Evolutionary conservation across 2,329 filamentous ascomycete species (phyloP).

Genomic region (Alternaria gansuensis): DNA sequence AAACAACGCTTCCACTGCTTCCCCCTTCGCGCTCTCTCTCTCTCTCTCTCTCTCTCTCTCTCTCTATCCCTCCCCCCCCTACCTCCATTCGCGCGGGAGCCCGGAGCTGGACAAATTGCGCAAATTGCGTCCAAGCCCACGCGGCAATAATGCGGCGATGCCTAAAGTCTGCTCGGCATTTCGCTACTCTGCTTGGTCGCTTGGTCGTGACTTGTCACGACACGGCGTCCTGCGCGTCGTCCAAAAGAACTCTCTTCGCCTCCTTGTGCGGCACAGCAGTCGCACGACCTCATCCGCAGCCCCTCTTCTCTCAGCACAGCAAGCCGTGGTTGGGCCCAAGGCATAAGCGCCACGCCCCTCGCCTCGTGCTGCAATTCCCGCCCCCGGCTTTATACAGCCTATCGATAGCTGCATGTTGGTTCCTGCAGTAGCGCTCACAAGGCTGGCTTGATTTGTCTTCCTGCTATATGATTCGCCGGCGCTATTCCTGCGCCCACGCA

Average conservation of each 20-base stretch:
- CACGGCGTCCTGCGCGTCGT: slow-evolving; percentile 10
- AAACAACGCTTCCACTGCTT: slow-evolving; percentile 2
- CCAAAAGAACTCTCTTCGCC: background rate
- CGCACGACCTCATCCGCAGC: slow-evolving; percentile 2
- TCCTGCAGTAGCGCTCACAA: slow-evolving; percentile 21
- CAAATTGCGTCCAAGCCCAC: slow-evolving; percentile 20
- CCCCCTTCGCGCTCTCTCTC: background rate
- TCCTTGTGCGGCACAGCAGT: slow-evolving; percentile 8
- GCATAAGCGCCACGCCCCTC: slow-evolving; percentile 10
- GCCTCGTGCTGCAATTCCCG: slow-evolving; percentile 4
- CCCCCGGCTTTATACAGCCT: slow-evolving; percentile 7
- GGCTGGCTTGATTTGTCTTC: slow-evolving; percentile 8
- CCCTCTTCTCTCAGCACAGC: background rate
- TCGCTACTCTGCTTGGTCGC: slow-evolving; percentile 13
- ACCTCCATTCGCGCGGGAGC: slow-evolving; percentile 9
- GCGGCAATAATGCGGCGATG: slow-evolving; percentile 20
- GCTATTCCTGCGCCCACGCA: slow-evolving; percentile 15
- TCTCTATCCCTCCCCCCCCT: background rate
- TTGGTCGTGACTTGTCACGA: slow-evolving; percentile 6
- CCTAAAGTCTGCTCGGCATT: slow-evolving; percentile 1
- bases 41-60: background rate
- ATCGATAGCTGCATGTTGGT: slow-evolving; percentile 16
- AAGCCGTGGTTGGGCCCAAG: background rate
- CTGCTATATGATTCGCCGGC: slow-evolving; percentile 9
- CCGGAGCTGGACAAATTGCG: slow-evolving; percentile 20